phyloP scores from a whole-genome alignment of 805 yeast species.

The Blastobotrys peoriensis region DNA sequence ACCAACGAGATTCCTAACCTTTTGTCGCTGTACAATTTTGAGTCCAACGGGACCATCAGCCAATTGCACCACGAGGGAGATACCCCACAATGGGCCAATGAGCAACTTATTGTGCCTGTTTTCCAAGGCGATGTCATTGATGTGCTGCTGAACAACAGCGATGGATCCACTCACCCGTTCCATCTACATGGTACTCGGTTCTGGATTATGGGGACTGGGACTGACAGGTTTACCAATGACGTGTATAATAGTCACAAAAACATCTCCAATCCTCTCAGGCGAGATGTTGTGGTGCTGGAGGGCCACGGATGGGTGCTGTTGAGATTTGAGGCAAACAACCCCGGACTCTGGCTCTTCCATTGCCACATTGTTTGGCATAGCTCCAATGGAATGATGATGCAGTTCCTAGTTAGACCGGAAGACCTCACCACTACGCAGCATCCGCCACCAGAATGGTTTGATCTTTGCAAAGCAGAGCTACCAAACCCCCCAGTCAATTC shows the following conservation, averaged over 20 bases:
- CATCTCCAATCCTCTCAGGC: constrained; percentile 42
- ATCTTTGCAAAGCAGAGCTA: constrained; percentile 17
- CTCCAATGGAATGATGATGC: constrained; percentile 63
- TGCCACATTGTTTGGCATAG: constrained; percentile 96
- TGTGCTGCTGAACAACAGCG: constrained; percentile 69
- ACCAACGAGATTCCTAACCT: too few relatives aligned
- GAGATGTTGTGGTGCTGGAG: constrained; percentile 69
- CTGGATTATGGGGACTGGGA: constrained; percentile 64
- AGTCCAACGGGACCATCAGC: too few relatives aligned
- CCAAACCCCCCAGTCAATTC: too few relatives aligned
- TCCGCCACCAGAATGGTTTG: constrained; percentile 26
- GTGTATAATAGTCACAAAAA: constrained; percentile 34
- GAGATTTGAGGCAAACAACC: constrained; percentile 77
- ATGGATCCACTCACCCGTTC: constrained; percentile 89
- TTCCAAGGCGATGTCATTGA: constrained; percentile 57
- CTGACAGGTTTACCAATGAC: constrained; percentile 33
- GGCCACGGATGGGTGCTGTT: constrained; percentile 48
- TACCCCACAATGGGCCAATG: constrained; percentile 46
- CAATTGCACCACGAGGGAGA: too few relatives aligned
- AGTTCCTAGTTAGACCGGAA: constrained; percentile 23
- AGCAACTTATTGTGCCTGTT: constrained; percentile 54
- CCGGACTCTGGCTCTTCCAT: constrained; percentile 94
- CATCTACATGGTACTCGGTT: constrained; percentile 86
- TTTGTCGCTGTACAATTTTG: too few relatives aligned
- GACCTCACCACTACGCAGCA: constrained; percentile 13